These are phyloP conservation scores for Penicillium sp. DNA, from an alignment of 2,329 filamentous ascomycete genomes.

Conservation along the genomic window DNA sequence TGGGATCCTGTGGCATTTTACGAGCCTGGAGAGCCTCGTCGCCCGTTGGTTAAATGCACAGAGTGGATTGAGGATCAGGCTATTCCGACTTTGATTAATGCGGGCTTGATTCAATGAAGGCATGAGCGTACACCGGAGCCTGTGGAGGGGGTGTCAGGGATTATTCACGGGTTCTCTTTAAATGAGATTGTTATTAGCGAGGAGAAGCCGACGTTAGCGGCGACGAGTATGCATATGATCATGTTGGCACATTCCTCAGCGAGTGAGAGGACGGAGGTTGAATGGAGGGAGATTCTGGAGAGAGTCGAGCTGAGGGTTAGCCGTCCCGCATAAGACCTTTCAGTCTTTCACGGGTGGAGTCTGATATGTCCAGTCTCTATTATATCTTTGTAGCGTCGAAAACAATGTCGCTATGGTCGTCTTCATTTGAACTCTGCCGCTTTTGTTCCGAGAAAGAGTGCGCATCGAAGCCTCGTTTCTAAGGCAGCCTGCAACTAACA, in stretches of 20 bases:
- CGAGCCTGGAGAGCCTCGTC: background rate
- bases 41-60: background rate
- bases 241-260: background rate
- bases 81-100: background rate
- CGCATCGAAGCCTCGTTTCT: no score
- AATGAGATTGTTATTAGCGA: slow-evolving; percentile 13
- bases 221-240: background rate
- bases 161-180: background rate
- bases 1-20: slow-evolving; percentile 3
- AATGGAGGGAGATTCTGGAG: background rate
- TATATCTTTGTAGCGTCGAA: no score
- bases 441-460: no score
- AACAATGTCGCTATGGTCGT: no score
- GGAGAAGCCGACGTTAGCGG: background rate
- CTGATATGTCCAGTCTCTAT: no score
- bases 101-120: background rate
- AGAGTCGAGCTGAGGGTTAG: background rate
- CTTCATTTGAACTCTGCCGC: no score
- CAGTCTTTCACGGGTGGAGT: background rate
- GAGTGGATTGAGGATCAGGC: slow-evolving; percentile 4
- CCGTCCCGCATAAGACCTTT: background rate
- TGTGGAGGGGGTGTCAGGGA: background rate
- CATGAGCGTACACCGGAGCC: background rate
- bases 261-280: background rate
- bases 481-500: no score